These are phyloP conservation scores for Stephania japonica DNA, from an alignment of 164 flowering plant species.

Conservation along the genomic window DNA sequence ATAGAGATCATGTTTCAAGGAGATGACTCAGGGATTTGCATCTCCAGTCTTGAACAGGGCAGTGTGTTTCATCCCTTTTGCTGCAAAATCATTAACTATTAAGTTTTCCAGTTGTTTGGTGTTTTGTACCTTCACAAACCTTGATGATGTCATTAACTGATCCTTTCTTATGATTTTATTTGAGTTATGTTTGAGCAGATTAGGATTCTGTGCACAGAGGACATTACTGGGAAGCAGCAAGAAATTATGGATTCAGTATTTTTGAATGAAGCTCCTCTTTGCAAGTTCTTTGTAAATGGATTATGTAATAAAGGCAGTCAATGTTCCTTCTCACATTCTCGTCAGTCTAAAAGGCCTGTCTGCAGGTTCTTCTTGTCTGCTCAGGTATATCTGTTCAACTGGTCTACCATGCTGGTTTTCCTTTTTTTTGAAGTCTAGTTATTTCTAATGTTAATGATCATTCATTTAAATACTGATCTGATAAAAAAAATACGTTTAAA, in stretches of 20 bases:
- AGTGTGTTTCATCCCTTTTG: not conserved
- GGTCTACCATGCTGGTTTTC: not conserved
- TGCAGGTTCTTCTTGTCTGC: conserved; percentile 77
- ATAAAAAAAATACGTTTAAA: too few species aligned
- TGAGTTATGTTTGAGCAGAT: conserved; percentile 39
- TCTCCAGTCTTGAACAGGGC: not conserved
- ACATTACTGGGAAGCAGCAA: conserved; percentile 21
- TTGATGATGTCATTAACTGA: not conserved
- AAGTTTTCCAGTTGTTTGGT: not conserved
- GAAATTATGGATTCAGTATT: conserved; percentile 8
- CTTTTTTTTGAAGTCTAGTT: not conserved
- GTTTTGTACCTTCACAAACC: not conserved
- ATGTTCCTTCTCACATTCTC: conserved; percentile 73
- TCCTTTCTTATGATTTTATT: conserved; percentile 1
- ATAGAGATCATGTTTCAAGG: not conserved
- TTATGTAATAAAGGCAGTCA: conserved; percentile 64
- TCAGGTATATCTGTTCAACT: conserved; percentile 38
- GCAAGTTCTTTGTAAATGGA: conserved; percentile 62
- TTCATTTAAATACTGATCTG: too few species aligned
- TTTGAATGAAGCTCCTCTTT: conserved; percentile 32
- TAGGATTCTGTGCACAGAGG: conserved; percentile 41
- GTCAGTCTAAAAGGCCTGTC: conserved; percentile 47
- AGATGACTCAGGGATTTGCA: not conserved
- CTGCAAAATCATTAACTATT: not conserved
- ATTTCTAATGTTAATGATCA: not conserved